A percentile compares a stretch with the other conserved stretches of the same genome.
Evolutionary conservation across 306 rosid species (phyloP).

Genomic region (Citrullus mucosospermus): DNA sequence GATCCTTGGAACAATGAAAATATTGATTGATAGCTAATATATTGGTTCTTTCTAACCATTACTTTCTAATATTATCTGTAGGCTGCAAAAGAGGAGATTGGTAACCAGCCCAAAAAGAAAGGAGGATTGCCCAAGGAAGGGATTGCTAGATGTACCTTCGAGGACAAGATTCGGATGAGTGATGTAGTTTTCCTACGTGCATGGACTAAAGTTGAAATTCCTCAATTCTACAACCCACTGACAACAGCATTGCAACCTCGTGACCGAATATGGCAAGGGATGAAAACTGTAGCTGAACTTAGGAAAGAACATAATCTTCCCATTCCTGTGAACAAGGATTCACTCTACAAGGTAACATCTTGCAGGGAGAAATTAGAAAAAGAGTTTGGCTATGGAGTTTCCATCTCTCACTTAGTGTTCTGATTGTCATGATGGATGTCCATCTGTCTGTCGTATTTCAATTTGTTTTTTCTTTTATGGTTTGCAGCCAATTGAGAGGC

Average conservation of each 20-base stretch:
- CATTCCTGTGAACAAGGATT: slow-evolving; percentile 76
- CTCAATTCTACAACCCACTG: slow-evolving; percentile 62
- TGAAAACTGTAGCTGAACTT: slow-evolving; percentile 89
- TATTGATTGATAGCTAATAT: background rate
- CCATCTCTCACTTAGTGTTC: background rate
- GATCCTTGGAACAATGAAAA: background rate
- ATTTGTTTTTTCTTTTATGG: background rate
- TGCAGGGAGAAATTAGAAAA: background rate
- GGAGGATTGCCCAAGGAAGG: slow-evolving; percentile 79
- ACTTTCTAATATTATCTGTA: slow-evolving; percentile 19
- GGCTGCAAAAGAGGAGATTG: slow-evolving; percentile 88
- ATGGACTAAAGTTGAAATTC: slow-evolving; percentile 84
- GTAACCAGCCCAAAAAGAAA: slow-evolving; percentile 57
- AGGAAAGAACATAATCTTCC: slow-evolving; percentile 65
- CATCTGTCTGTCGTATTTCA: background rate
- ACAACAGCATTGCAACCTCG: slow-evolving; percentile 89
- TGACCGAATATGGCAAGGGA: slow-evolving; percentile 66
- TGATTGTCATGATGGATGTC: background rate
- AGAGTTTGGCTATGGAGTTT: background rate
- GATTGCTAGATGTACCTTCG: slow-evolving; percentile 89
- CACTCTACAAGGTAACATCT: slow-evolving; percentile 58
- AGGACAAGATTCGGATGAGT: slow-evolving; percentile 95
- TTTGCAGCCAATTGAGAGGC: slow-evolving; percentile 69
- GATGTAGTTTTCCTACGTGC: slow-evolving; percentile 88
- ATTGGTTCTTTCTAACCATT: background rate